Conservation (phyloP, 768 basidiomycete genomes). For the Pleurotus platypus region DNA sequence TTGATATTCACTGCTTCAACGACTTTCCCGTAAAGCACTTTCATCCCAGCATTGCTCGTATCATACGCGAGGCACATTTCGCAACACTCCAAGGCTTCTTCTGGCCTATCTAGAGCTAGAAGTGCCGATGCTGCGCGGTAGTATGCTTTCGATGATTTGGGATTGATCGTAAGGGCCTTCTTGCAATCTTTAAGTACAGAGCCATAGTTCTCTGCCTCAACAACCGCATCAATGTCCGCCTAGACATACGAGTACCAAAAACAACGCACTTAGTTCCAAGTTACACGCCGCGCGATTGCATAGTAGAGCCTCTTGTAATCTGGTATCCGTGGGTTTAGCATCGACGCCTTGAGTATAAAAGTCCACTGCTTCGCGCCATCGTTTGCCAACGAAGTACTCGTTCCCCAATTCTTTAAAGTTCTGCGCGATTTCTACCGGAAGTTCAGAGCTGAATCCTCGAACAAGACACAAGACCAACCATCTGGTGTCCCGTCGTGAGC, state of each 20-base stretch:
- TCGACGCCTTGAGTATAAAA: conserved; percentile 93
- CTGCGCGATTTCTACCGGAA: conserved; percentile 69
- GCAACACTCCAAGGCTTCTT: conserved; percentile 85
- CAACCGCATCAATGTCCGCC: neutral
- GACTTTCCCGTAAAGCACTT: conserved; percentile 43
- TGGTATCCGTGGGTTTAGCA: conserved; percentile 66
- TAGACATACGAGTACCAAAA: conserved; percentile 2
- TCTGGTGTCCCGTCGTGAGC: conserved; percentile 89
- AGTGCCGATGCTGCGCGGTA: conserved; percentile 84
- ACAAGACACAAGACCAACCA: conserved; percentile 57
- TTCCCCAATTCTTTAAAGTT: conserved; percentile 97
- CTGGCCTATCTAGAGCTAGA: conserved; percentile 64
- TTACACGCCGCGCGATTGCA: conserved; percentile 95
- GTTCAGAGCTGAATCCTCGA: neutral
- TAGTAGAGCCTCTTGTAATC: conserved; percentile 62
- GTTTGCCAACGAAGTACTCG: conserved; percentile 86
- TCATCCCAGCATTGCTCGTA: conserved; percentile 51
- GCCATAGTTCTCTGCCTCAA: conserved; percentile 75
- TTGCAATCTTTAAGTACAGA: conserved; percentile 85
- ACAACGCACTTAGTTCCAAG: conserved; percentile 70
- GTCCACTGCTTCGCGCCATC: conserved; percentile 80
- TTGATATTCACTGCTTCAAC: conserved; percentile 42
- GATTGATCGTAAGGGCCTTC: conserved; percentile 58
- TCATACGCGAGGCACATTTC: conserved; percentile 62
- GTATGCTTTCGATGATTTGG: conserved; percentile 73